Conservation (phyloP, 1,139 yeast species). For the Diutina neorugosa region DNA sequence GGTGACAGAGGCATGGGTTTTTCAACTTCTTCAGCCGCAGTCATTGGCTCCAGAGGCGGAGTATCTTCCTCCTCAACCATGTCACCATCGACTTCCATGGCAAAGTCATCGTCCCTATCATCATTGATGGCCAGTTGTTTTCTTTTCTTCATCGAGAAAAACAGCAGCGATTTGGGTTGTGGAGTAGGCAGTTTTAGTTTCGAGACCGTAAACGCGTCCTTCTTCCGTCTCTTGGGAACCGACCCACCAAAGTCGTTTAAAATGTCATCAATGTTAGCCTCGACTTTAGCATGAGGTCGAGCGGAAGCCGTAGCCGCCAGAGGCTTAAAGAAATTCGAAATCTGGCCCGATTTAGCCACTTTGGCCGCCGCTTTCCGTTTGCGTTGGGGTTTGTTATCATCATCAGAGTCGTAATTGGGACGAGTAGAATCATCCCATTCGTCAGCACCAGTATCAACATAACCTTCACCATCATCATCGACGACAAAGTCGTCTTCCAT, state of each 20-base stretch:
- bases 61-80: constrained; percentile 4
- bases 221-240: constrained; percentile 7
- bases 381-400: constrained; percentile 26
- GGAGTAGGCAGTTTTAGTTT: neutral
- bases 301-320: constrained; percentile 4
- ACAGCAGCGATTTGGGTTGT: neutral
- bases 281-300: constrained; percentile 12
- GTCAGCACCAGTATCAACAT: constrained; percentile 84
- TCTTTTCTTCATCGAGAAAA: constrained; percentile 1
- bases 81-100: neutral
- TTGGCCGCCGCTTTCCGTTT: constrained; percentile 20
- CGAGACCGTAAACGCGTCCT: neutral
- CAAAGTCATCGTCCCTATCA: neutral
- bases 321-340: constrained; percentile 34
- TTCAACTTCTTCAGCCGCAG: constrained; percentile 6
- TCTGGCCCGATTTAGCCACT: constrained; percentile 32
- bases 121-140: neutral
- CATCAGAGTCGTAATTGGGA: constrained; percentile 42
- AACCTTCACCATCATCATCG: constrained; percentile 84
- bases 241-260: constrained; percentile 25
- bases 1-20: neutral
- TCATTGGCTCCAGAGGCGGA: neutral
- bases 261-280: constrained; percentile 33
- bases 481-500: constrained; percentile 88
- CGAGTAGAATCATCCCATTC: constrained; percentile 62